Base-by-base conservation (phyloP, 2,329 filamentous ascomycete species). In the Paraphoma sp. region DNA sequence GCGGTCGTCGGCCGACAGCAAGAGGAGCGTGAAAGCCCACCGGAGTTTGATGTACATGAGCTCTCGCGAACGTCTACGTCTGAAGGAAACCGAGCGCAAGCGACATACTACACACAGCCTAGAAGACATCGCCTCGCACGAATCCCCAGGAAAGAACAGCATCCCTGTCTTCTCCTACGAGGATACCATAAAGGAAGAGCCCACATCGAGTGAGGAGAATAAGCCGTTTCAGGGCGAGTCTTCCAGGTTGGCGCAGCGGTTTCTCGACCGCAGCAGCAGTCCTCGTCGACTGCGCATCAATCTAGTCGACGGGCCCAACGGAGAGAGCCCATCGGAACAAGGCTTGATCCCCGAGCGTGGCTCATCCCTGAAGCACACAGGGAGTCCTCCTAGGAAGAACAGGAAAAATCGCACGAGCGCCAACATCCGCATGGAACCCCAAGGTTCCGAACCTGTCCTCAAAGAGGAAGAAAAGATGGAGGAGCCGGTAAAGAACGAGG, bases 1-100 rank as follows among this genome's bases (percentile, higher is more conserved):
- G 52, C 56, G 74, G 31, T 72, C 71, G 12, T 78, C 75, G 3
- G 59, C 58, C 10, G 73, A 76, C 52, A 76, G 71, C 62, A 73
- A 74, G 61, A 57, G 71, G 47, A 76, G 75, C 57, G 56, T 60
- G 31, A 75, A 67, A 50, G 70, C 66, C 47, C 70, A 84, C 59
- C 86, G 84, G 70, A 84, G 87, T 3, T 76, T 91, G 68, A 87
- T 88, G 84, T 90, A 91, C 68, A 91, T 89, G 87, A 87, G 84
- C 77, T 91, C 89, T 45, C 88, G 85, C 69, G 89, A 92, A 72
- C 82, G 83, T 30, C 77, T 91, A 45, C 82, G 84, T 45, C 86
- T 87, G 49, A 87, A 83, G 62, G 87, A 90, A 60, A 77, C 78
- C 4, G 87, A 90, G 60, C 84, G 84, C 64, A 89, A 85, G 67